Base-by-base conservation (phyloP, 140 eudicot genomes). In the Flaveria floridana region DNA sequence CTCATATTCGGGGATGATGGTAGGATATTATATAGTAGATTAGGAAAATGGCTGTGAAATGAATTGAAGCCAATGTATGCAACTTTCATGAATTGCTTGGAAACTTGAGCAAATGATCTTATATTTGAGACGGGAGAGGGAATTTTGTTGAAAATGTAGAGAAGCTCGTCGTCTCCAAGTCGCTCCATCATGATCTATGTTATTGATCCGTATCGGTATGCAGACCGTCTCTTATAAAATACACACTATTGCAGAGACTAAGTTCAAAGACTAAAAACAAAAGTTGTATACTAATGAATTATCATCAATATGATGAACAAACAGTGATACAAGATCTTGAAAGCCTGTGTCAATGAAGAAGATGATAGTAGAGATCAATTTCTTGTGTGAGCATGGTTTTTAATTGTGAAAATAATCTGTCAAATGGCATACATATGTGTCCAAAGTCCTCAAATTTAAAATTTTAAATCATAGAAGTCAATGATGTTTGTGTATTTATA, bases 81-180 rank as follows among this genome's bases (percentile, higher is more conserved):
- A 50, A 56, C 69, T 79, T 57, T 72, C 68, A 65, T 14, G 51
- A 74, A 73, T 26, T 67, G 75, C 70, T 79, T 79, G 44, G 75
- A 73, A 14, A 66, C 83, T 79, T 73, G 79, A 44, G 70, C 62
- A 34, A 73, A 79, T 18, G 75, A 73, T 58, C 12, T 55, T 42
- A 15, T 71, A 41, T 55, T 74, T 7, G 39, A 9, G 25, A 3
- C 9, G 50, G 16, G 7, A 3, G 14, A 7, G 14, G 37, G 14
- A 44, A 79, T 59, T n/a, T 7, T 50, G 51, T 12, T 30, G 71
- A 79, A 61, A 42, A 79, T 79, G 63, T 41, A 65, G 79, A 59
- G 47, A 52, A 79, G 65, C 30, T 65, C 73, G 58, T 73, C 71
- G 8, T 79, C 75, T 20, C 79, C 79, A 57, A 73, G 73, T 73